These are phyloP conservation scores for Botrytis pseudocinerea DNA, from an alignment of 2,329 filamentous ascomycete species.

Conservation along the genomic window DNA sequence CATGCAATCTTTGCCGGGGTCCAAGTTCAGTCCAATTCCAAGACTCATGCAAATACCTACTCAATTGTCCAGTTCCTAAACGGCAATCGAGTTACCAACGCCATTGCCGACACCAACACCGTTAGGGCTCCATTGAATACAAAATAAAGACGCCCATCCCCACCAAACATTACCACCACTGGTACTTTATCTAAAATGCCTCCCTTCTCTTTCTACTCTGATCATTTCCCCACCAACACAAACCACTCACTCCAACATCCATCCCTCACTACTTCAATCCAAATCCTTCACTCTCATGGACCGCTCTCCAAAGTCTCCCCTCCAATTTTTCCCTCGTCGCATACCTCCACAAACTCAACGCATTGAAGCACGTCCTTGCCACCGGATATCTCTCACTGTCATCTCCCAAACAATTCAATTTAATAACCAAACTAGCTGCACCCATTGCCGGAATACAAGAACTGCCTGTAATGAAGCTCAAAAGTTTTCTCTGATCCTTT, in stretches of 20 bases:
- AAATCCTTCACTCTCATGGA: constrained; percentile 90
- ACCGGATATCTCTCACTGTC: constrained; percentile 76
- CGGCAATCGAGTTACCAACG: neutral
- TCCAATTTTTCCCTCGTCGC: constrained; percentile 65
- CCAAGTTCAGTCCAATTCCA: constrained; percentile 8
- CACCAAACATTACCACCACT: constrained; percentile 6
- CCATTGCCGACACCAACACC: constrained; percentile 18
- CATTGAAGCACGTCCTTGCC: constrained; percentile 90
- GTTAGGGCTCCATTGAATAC: constrained; percentile 14
- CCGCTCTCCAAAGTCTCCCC: constrained; percentile 76
- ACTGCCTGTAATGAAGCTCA: constrained; percentile 87
- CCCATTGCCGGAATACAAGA: constrained; percentile 90
- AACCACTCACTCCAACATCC: neutral
- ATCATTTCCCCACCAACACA: neutral
- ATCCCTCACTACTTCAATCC: constrained; percentile 65
- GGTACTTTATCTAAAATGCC: constrained; percentile 7
- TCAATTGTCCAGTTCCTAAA: constrained; percentile 6
- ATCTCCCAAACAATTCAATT: constrained; percentile 72
- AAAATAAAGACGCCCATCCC: constrained; percentile 18
- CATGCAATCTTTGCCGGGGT: constrained; percentile 5
- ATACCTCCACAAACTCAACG: constrained; percentile 75
- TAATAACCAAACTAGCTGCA: constrained; percentile 74
- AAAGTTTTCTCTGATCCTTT: constrained; percentile 70
- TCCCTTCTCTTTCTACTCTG: neutral
- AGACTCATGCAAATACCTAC: neutral